These are phyloP conservation scores for Pythium aristosporum DNA, from an alignment of 352 stramenopile genomes.

Conservation along the genomic window DNA sequence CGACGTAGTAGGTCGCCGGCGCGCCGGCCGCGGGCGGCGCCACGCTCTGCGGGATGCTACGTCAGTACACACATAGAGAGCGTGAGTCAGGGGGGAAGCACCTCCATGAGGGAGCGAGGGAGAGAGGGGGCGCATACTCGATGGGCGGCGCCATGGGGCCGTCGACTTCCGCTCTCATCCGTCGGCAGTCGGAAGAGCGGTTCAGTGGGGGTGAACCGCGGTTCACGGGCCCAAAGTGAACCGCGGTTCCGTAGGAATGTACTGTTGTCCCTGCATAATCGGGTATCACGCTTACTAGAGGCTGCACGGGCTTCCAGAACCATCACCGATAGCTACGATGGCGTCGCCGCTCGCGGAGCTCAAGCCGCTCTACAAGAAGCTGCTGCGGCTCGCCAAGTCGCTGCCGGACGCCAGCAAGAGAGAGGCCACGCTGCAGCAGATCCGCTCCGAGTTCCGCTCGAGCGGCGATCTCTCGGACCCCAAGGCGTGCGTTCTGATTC, in stretches of 20 bases:
- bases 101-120: background rate
- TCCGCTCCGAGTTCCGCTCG: conserved; percentile 73
- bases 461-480: conserved; percentile 57
- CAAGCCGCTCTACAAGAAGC: conserved; percentile 84
- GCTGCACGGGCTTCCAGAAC: background rate
- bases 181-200: background rate
- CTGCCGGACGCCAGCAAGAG: conserved; percentile 67
- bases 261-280: conserved; percentile 10
- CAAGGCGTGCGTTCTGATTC: conserved; percentile 50
- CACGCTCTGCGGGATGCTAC: conserved; percentile 47
- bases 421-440: conserved; percentile 61
- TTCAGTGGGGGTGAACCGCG: conserved; percentile 6
- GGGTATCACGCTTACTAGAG: conserved; percentile 10
- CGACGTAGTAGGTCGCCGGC: conserved; percentile 58
- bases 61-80: background rate
- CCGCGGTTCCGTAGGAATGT: background rate
- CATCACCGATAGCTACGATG: conserved; percentile 23
- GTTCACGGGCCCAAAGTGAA: conserved; percentile 1
- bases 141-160: conserved; percentile 42
- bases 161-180: background rate
- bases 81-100: background rate
- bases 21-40: conserved; percentile 20
- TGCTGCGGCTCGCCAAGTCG: conserved; percentile 74
- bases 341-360: conserved; percentile 34
- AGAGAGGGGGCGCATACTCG: conserved; percentile 39